Evolutionary conservation across 1,284 basidiomycete species (phyloP), one percentile per base, ranked within the genome.

Genomic region (Marasmius sp.): DNA sequence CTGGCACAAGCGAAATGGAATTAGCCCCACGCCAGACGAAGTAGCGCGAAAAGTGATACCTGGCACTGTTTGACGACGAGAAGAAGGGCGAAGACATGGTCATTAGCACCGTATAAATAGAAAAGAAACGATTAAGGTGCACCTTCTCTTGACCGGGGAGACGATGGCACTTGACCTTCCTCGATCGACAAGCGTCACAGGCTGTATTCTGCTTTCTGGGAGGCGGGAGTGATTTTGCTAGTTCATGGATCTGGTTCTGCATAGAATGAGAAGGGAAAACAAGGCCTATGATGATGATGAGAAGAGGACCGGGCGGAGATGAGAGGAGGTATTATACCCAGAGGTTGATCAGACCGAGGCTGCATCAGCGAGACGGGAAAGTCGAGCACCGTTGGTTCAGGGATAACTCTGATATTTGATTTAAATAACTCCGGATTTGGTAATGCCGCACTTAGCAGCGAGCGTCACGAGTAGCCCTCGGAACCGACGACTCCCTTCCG

Each of bases 201-300:
- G 93, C 93, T 22, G 93, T 92, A 72, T 95, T 95, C 77, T 95
- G 93, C 72, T 93, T 94, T 61, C 91, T 79, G 2, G 91, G 88
- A 18, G 89, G 88, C 1, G 90, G 88, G 0, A 90, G 80, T 0
- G 86, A 84, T 77, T 89, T 90, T 57, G 88, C 86, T 45, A 89
- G 82, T 68, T 91, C 89, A 69, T 90, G 86, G 56, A 91, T 87
- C 73, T 91, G 87, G 69, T 85, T 88, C 77, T 92, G 90, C 70
- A 89, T 82, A 52, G 84, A 81, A 60, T 81, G 83, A 9, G 81
- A 83, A 39, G 88, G 83, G 57, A 89, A 79, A 59, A 81, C 78
- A 69, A 88, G 83, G 65, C 81, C 87, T 88, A 63, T 65, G 64
- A 61, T 65, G 59, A 58, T 61, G 59, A 59, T 64, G 57, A 65